phyloP scores from a whole-genome alignment of 345 rosid genomes.

The Anacardium occidentale region DNA sequence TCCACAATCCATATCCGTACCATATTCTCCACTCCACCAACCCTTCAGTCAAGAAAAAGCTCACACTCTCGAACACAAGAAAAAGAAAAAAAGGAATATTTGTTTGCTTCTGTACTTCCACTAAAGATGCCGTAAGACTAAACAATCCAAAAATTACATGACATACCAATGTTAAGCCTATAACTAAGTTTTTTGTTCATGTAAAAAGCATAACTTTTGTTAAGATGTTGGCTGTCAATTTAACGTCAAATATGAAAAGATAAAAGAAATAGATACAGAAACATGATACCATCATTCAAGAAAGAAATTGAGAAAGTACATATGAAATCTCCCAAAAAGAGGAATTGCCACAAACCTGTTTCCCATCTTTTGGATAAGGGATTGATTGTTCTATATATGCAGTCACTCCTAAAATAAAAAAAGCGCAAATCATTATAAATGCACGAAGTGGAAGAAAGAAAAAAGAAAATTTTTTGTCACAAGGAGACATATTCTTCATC shows the following conservation, averaged over 20 bases:
- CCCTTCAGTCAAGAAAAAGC: slow-evolving; percentile 49
- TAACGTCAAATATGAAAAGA: not conserved
- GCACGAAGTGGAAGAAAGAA: not conserved
- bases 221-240: not conserved
- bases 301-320: not conserved
- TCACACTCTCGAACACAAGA: slow-evolving; percentile 15
- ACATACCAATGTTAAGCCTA: too few relatives aligned
- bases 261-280: not conserved
- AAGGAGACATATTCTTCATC: not conserved
- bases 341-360: slow-evolving; percentile 47
- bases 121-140: not conserved
- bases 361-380: slow-evolving; percentile 83
- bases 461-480: not conserved
- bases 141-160: too few relatives aligned
- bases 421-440: slow-evolving; percentile 8
- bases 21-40: slow-evolving; percentile 95
- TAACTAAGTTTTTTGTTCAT: not conserved
- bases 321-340: not conserved
- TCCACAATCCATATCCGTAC: slow-evolving; percentile 90
- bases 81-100: not conserved
- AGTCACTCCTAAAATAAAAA: slow-evolving; percentile 52
- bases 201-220: not conserved
- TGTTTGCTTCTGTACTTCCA: not conserved
- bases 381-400: slow-evolving; percentile 67
- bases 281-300: not conserved